Percentiles rank a stretch among this genome's conserved stretches.
Evolutionary conservation across 495 filamentous ascomycete species (phyloP).

Genomic region (Aspergillus conjunctus): DNA sequence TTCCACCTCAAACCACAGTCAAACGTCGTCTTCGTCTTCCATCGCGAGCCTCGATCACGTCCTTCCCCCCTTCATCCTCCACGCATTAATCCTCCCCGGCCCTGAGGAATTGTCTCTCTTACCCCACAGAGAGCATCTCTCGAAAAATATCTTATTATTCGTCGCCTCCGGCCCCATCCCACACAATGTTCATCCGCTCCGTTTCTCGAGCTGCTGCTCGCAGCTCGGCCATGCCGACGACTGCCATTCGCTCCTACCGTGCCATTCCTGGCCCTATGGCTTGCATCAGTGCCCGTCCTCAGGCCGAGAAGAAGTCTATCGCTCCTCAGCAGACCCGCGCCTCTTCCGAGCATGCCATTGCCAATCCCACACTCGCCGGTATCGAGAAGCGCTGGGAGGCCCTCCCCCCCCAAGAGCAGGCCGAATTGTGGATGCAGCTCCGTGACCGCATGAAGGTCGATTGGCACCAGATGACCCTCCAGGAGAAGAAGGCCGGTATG

Average conservation of each 20-base stretch:
- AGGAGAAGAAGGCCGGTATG: constrained; percentile 99
- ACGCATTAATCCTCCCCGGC: constrained; percentile 22
- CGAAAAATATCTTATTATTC: constrained; percentile 36
- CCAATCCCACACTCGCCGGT: constrained; percentile 93
- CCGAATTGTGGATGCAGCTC: constrained; percentile 96
- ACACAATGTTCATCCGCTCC: constrained; percentile 54
- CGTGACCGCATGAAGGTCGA: constrained; percentile 97
- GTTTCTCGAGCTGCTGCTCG: constrained; percentile 50
- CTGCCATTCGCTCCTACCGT: constrained; percentile 42
- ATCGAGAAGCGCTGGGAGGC: constrained; percentile 99
- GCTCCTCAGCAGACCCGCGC: constrained; percentile 60
- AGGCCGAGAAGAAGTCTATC: constrained; percentile 32
- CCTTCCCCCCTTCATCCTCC: constrained; percentile 41
- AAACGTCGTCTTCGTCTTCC: constrained; percentile 43
- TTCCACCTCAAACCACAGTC: constrained; percentile 50
- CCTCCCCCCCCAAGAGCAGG: constrained; percentile 97
- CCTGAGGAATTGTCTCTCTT: constrained; percentile 31
- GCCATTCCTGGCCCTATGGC: constrained; percentile 37
- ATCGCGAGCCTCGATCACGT: constrained; percentile 34
- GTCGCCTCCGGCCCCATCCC: constrained; percentile 36
- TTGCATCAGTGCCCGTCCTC: constrained; percentile 39
- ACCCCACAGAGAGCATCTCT: constrained; percentile 24
- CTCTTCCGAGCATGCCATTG: constrained; percentile 83
- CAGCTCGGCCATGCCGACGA: constrained; percentile 42
- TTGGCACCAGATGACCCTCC: constrained; percentile 90